phyloP scores from a whole-genome alignment of 495 filamentous ascomycete species.

The Paragyromitra xinjiangensis region DNA sequence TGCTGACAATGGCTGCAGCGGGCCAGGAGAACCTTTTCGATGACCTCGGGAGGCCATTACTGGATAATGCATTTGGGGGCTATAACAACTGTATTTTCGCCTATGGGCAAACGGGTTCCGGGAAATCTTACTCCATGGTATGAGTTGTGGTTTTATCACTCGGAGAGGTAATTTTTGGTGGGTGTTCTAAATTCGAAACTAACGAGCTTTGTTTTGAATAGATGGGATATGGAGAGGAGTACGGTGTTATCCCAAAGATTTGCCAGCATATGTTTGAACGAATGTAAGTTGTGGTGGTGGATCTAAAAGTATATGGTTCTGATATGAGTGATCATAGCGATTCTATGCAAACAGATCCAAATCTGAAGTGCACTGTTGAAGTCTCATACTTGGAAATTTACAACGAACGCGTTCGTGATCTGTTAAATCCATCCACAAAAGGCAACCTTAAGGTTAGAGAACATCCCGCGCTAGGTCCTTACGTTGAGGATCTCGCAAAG shows the following conservation, averaged over 20 bases:
- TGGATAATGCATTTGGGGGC: constrained; percentile 98
- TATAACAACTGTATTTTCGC: constrained; percentile 99
- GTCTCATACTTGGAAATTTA: constrained; percentile 99
- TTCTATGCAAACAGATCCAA: constrained; percentile 77
- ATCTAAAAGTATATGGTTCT: constrained; percentile 21
- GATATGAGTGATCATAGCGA: constrained; percentile 53
- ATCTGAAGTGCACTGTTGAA: constrained; percentile 88
- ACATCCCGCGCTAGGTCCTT: constrained; percentile 95
- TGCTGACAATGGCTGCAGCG: constrained; percentile 58
- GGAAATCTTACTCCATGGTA: constrained; percentile 96
- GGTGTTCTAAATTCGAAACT: constrained; percentile 23
- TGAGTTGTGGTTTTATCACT: constrained; percentile 31
- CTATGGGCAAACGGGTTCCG: constrained; percentile 97
- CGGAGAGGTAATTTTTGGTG: constrained; percentile 6
- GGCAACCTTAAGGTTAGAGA: constrained; percentile 97
- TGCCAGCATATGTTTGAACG: constrained; percentile 96
- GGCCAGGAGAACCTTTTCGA: constrained; percentile 88
- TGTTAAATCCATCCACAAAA: constrained; percentile 95
- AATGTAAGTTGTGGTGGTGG: constrained; percentile 62
- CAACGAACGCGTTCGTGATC: constrained; percentile 96
- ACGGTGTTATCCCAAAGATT: constrained; percentile 96
- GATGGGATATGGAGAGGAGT: constrained; percentile 97
- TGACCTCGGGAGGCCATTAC: constrained; percentile 86
- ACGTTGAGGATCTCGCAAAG: constrained; percentile 97
- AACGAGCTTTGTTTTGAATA: constrained; percentile 42